Percentiles rank a stretch among this genome's conserved stretches.
Conservation (phyloP, 257 asterid species). For the Nicotiana paniculata region DNA sequence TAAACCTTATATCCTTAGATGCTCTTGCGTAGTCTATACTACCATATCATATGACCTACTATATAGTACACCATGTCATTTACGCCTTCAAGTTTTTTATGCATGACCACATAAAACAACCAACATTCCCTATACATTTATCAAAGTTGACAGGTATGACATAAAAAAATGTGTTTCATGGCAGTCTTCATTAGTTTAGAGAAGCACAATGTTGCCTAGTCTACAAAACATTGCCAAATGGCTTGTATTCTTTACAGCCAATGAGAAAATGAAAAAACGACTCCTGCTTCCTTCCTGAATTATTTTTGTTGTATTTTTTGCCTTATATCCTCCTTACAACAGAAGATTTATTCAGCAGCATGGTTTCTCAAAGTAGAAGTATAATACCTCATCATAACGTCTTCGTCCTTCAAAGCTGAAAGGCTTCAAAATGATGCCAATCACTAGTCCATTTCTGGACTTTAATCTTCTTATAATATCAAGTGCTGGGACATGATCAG, state of each 20-base stretch:
- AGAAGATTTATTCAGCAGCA: background rate
- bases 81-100: background rate
- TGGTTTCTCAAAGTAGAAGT: background rate
- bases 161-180: background rate
- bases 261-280: background rate
- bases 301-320: background rate
- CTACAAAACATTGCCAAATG: background rate
- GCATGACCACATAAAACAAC: background rate
- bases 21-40: background rate
- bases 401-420: conserved; percentile 93
- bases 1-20: background rate
- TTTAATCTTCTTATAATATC: conserved; percentile 57
- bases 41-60: background rate
- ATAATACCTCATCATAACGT: conserved; percentile 74
- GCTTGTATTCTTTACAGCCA: background rate
- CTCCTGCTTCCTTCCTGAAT: background rate
- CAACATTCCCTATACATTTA: background rate
- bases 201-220: background rate
- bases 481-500: conserved; percentile 62
- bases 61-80: background rate
- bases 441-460: conserved; percentile 55
- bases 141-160: background rate
- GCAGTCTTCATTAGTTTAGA: background rate
- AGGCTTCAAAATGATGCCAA: conserved; percentile 79
- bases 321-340: background rate